Conservation (phyloP, 192 early-diverging fungal species). For the Entomortierella parvispora region DNA sequence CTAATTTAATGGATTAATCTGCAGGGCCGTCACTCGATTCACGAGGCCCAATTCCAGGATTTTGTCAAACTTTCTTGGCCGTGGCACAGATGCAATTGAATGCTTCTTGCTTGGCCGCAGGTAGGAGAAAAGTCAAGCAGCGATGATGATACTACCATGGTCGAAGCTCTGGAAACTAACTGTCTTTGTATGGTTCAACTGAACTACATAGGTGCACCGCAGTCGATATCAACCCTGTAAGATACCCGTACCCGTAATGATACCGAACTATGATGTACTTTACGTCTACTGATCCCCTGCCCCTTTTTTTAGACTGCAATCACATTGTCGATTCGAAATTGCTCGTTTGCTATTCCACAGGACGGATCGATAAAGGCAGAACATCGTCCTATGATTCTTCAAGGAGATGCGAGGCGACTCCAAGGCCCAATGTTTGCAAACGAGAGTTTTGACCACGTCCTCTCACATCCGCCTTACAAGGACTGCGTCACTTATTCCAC, state of each 20-base stretch:
- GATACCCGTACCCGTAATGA: background rate
- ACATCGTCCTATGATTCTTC: constrained; percentile 83
- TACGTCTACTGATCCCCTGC: too few species aligned
- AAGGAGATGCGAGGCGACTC: constrained; percentile 83
- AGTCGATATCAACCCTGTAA: constrained; percentile 89
- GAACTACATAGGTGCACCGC: constrained; percentile 67
- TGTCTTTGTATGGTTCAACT: background rate
- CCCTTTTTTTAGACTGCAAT: constrained; percentile 74
- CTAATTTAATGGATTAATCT: background rate
- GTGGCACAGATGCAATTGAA: constrained; percentile 94
- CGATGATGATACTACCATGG: too few species aligned
- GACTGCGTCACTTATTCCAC: constrained; percentile 89
- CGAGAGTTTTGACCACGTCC: constrained; percentile 86
- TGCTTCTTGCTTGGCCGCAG: constrained; percentile 81
- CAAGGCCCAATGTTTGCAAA: constrained; percentile 71
- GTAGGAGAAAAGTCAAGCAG: constrained; percentile 16
- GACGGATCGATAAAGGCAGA: constrained; percentile 72
- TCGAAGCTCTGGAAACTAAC: too few species aligned
- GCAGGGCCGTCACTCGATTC: constrained; percentile 77
- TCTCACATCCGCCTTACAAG: constrained; percentile 96
- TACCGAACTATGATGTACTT: background rate
- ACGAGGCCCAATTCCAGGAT: constrained; percentile 81
- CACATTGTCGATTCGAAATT: constrained; percentile 85
- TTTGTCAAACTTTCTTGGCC: constrained; percentile 92
- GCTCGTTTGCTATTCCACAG: constrained; percentile 81